Percentiles rank a stretch among this genome's conserved stretches.
Evolutionary conservation across 345 rosid species (phyloP).

Genomic region (Microthlaspi erraticum): DNA sequence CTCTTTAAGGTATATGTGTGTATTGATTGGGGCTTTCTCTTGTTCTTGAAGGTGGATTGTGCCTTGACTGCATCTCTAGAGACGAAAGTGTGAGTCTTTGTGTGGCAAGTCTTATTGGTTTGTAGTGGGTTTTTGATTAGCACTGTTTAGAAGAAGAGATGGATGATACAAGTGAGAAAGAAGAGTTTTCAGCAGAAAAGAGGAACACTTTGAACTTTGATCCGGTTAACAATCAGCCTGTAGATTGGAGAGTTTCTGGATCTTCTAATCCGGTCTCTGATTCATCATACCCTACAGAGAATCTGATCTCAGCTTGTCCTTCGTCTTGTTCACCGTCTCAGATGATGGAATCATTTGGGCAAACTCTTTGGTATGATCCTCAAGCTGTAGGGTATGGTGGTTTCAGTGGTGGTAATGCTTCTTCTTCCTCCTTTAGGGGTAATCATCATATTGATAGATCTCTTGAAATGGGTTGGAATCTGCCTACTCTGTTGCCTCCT

Average conservation of each 20-base stretch:
- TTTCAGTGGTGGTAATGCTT: constrained; percentile 46
- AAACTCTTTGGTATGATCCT: constrained; percentile 71
- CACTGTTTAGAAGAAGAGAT: constrained; percentile 47
- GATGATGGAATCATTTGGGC: constrained; percentile 67
- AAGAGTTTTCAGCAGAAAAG: constrained; percentile 61
- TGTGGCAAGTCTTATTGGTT: constrained; percentile 15
- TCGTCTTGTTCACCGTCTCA: constrained; percentile 74
- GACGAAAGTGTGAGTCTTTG: constrained; percentile 19
- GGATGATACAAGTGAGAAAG: constrained; percentile 74
- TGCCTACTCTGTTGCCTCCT: constrained; percentile 55
- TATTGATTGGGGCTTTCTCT: constrained; percentile 27
- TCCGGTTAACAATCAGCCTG: constrained; percentile 49
- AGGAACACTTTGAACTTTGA: constrained; percentile 55
- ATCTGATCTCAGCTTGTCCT: constrained; percentile 56
- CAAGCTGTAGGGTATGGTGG: constrained; percentile 66
- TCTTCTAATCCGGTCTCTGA: constrained; percentile 55
- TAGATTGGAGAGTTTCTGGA: constrained; percentile 66
- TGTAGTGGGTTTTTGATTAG: constrained; percentile 28
- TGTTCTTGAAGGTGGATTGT: constrained; percentile 30
- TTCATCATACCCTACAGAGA: constrained; percentile 61
- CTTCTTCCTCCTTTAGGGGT: constrained; percentile 52
- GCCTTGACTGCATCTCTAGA: constrained; percentile 15
- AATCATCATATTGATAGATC: constrained; percentile 51
- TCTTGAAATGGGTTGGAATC: constrained; percentile 75
- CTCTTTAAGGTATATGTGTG: constrained; percentile 28